Percentiles rank a stretch among this genome's conserved stretches.
These are phyloP conservation scores for Leucosporidium yakuticum DNA, from an alignment of 768 basidiomycete species.

Conservation along the genomic window DNA sequence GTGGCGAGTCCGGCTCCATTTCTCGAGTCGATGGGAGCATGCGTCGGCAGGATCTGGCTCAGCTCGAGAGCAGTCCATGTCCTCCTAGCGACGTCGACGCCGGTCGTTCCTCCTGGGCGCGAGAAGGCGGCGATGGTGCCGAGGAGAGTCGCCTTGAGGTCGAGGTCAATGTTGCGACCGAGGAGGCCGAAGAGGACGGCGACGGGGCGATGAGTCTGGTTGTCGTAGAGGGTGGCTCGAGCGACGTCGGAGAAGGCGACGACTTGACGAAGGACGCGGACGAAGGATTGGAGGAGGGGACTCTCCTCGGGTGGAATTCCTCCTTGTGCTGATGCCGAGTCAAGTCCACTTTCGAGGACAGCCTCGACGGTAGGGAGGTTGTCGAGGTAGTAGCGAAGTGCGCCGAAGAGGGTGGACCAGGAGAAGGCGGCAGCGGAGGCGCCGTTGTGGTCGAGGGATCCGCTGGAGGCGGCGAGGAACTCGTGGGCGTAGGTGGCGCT, in stretches of 20 bases:
- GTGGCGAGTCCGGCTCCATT: conserved; percentile 19
- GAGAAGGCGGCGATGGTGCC: conserved; percentile 77
- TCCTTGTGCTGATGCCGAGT: background rate
- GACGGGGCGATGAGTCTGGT: conserved; percentile 72
- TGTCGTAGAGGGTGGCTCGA: conserved; percentile 67
- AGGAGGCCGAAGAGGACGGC: conserved; percentile 71
- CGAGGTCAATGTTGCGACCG: conserved; percentile 74
- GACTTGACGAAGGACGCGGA: conserved; percentile 69
- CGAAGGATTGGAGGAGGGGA: conserved; percentile 69
- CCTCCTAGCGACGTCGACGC: conserved; percentile 71
- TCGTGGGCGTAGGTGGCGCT: conserved; percentile 84
- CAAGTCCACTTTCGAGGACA: conserved; percentile 42
- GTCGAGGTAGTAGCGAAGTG: conserved; percentile 67
- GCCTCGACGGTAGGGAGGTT: conserved; percentile 51
- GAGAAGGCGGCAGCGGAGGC: conserved; percentile 54
- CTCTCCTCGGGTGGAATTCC: conserved; percentile 61
- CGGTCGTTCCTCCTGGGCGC: conserved; percentile 55
- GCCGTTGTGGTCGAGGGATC: conserved; percentile 39
- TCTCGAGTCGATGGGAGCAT: conserved; percentile 44
- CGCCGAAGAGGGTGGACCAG: conserved; percentile 68
- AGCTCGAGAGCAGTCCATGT: conserved; percentile 82
- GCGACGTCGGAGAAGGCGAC: conserved; percentile 69
- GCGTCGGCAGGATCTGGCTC: conserved; percentile 54
- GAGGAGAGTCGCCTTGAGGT: conserved; percentile 79
- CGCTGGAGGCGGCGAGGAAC: conserved; percentile 65